phyloP scores from a whole-genome alignment of 140 eudicot species.

The Bidens hawaiensis region DNA sequence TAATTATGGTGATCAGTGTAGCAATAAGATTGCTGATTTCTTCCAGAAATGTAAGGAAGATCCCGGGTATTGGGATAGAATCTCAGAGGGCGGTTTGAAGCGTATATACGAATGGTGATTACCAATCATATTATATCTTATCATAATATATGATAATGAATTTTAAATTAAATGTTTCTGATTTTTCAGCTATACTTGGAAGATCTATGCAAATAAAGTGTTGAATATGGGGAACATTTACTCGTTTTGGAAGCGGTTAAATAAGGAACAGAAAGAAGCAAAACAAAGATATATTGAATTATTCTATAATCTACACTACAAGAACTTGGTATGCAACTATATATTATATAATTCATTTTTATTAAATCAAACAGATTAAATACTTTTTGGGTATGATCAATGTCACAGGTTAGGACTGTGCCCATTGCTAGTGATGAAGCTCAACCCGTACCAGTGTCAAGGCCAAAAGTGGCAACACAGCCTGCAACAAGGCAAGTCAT shows the following conservation, averaged over 20 bases:
- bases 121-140: too few species aligned
- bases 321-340: too few species aligned
- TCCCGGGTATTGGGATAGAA: neutral
- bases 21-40: slow-evolving; percentile 53
- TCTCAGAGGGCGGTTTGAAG: slow-evolving; percentile 68
- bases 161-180: too few species aligned
- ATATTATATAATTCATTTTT: too few species aligned
- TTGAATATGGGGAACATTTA: slow-evolving; percentile 65
- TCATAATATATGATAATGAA: too few species aligned
- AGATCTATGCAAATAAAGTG: slow-evolving; percentile 70
- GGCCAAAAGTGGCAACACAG: slow-evolving; percentile 34
- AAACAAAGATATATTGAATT: too few species aligned
- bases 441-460: slow-evolving; percentile 35
- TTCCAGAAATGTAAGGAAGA: too few species aligned
- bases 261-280: too few species aligned
- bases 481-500: slow-evolving; percentile 38
- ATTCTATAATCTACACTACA: slow-evolving; percentile 24
- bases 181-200: slow-evolving; percentile 21
- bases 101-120: slow-evolving; percentile 88
- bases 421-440: slow-evolving; percentile 31
- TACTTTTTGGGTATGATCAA: slow-evolving; percentile 4
- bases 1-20: slow-evolving; percentile 18
- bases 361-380: too few species aligned
- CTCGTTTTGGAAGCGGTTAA: neutral
- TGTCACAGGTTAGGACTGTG: slow-evolving; percentile 48